A percentile compares a stretch with the other conserved stretches of the same genome.
Conservation (phyloP, 805 yeast species). For the Monosporozyma solicola region DNA sequence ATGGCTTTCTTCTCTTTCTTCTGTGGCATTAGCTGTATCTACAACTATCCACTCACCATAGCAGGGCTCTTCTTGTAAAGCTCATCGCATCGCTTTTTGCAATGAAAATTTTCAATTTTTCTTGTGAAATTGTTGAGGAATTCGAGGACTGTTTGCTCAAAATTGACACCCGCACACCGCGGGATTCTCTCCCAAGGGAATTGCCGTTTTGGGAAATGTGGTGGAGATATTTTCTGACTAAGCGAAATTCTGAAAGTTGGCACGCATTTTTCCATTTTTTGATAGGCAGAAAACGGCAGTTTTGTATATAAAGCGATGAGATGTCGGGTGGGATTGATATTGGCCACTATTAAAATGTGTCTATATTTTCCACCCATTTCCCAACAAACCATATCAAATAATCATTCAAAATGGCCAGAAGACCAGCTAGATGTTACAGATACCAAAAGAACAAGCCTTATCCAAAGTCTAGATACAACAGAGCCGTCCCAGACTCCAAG, state of each 20-base stretch:
- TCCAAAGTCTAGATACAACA: constrained; percentile 99
- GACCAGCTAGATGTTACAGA: constrained; percentile 99
- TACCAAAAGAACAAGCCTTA: constrained; percentile 99
- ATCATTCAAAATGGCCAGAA: constrained; percentile 88
- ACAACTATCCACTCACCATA: too few relatives aligned
- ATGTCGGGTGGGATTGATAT: too few relatives aligned
- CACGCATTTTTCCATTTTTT: too few relatives aligned
- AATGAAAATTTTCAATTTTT: too few relatives aligned
- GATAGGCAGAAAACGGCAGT: too few relatives aligned
- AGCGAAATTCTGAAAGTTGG: too few relatives aligned
- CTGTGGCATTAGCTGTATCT: not conserved
- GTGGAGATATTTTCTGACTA: too few relatives aligned
- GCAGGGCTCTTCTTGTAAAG: not conserved
- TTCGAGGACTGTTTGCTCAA: not conserved
- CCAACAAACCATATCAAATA: constrained; percentile 1
- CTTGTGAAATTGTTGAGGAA: too few relatives aligned
- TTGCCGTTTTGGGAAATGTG: not conserved
- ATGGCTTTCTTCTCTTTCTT: too few relatives aligned
- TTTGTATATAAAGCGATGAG: too few relatives aligned
- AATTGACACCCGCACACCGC: not conserved
- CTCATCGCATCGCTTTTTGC: not conserved
- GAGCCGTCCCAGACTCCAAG: constrained; percentile 99
- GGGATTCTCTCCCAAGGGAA: not conserved
- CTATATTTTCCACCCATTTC: not conserved
- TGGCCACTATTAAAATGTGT: too few relatives aligned